Evolutionary conservation across 768 basidiomycete genomes (phyloP).

Genomic region (button mushroom (Agaricus bisporus)): DNA sequence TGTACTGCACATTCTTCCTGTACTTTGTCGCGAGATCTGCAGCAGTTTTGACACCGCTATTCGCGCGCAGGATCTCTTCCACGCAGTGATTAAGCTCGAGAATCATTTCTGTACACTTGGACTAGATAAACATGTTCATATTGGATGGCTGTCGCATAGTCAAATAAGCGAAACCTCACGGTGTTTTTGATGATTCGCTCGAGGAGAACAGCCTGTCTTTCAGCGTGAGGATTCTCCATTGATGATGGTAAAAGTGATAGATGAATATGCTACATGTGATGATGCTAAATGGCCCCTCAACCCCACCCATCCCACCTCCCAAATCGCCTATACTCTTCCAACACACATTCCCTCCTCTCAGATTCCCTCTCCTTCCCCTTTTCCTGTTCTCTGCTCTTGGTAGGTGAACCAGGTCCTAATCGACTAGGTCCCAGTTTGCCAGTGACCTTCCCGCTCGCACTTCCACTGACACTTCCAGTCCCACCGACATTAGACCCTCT

Average conservation of each 20-base stretch:
- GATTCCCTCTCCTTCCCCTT: constrained; percentile 39
- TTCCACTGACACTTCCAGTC: constrained; percentile 70
- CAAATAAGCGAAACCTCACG: constrained; percentile 36
- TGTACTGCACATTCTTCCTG: constrained; percentile 89
- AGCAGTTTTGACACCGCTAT: constrained; percentile 70
- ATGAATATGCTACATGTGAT: neutral
- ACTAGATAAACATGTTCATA: constrained; percentile 36
- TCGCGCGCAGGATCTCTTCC: constrained; percentile 80
- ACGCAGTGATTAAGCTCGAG: constrained; percentile 84
- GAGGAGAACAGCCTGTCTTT: constrained; percentile 84
- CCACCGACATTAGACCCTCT: constrained; percentile 37
- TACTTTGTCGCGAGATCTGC: constrained; percentile 85
- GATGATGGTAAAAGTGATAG: neutral
- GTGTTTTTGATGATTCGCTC: constrained; percentile 90
- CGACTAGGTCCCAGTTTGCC: neutral
- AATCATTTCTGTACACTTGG: constrained; percentile 90
- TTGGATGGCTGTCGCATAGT: neutral
- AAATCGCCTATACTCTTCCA: constrained; percentile 76
- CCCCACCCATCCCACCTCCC: constrained; percentile 92
- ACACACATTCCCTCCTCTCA: constrained; percentile 46
- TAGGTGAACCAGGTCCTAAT: constrained; percentile 31
- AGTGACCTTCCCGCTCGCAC: constrained; percentile 62
- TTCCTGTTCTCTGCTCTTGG: constrained; percentile 55
- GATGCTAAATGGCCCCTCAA: constrained; percentile 14
- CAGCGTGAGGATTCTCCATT: constrained; percentile 96